These are phyloP conservation scores for Abrus pulchellus DNA, from an alignment of 306 rosid genomes.

Conservation along the genomic window DNA sequence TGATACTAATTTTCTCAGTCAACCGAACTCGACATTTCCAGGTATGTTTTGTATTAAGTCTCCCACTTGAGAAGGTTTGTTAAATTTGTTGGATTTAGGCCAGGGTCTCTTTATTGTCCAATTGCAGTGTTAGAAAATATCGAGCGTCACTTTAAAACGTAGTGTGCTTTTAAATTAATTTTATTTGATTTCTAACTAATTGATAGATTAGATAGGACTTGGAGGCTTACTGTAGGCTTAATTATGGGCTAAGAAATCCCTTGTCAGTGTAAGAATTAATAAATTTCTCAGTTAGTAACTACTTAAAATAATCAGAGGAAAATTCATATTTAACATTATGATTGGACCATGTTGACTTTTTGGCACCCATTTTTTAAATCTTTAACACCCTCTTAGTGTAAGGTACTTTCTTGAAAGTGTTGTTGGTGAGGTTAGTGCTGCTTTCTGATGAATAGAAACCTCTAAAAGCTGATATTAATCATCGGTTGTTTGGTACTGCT, in stretches of 20 bases:
- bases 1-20: conserved; percentile 96
- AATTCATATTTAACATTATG: conserved; percentile 17
- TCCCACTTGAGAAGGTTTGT: conserved; percentile 34
- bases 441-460: conserved; percentile 20
- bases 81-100: conserved; percentile 31
- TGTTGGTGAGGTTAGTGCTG: conserved; percentile 7
- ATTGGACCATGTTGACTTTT: conserved; percentile 11
- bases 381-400: conserved; percentile 31
- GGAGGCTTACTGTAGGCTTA: conserved; percentile 17
- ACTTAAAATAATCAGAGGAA: conserved; percentile 16
- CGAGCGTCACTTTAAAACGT: conserved; percentile 25
- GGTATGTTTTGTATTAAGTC: conserved; percentile 60
- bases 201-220: not conserved
- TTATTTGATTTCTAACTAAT: conserved; percentile 18
- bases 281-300: not conserved
- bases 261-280: not conserved
- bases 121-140: conserved; percentile 23
- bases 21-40: conserved; percentile 99
- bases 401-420: conserved; percentile 27
- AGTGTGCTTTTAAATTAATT: conserved; percentile 29
- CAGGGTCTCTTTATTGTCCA: conserved; percentile 27
- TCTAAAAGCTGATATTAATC: not conserved
- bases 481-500: not conserved
- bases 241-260: conserved; percentile 24
- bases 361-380: conserved; percentile 32